Base-by-base conservation (phyloP, 2,329 filamentous ascomycete species). In the Endothia cerciana region DNA sequence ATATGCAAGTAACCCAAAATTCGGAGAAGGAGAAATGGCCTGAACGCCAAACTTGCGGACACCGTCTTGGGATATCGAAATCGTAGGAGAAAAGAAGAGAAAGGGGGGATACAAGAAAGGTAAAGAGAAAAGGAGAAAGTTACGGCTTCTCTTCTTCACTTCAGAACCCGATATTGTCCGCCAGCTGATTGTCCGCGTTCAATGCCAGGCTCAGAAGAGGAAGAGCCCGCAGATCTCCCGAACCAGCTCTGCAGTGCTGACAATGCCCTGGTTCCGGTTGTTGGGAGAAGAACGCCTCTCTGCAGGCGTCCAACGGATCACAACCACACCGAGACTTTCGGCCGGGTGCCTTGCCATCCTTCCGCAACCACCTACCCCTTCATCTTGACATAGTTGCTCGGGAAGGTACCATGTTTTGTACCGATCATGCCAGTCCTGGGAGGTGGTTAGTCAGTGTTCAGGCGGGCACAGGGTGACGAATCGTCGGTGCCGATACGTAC, bases 391-490 rank as follows among this genome's bases (percentile, higher is more conserved):
- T 90, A 90, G 75, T 90, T 90, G 77, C 92, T 95, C 0, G 95
- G 95, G 79, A 99, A 99, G 70, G 97, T 97, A 45, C 95, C 95
- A 64, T 94, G 91, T 71, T 89, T 86, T 70, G 88, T 86, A 38
- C 94, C 94, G 73, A 97, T 89, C 78, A 91, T 90, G 33, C 95
- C 95, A 22, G 94, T 98, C 95, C 88, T 91, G 71, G 30, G 17
- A 1, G 15, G 38, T 3, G 36, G 55, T 71, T 38, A 72, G 71
- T 60, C 51, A 43, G 15, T 13, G 40, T 4, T 7, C 19, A 36
- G 1, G 0, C 17, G 17, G 43, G 33, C 30, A 6, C 22, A 28
- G 38, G 17, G 40, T 3, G 22, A 17, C 45, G 55, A 6, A 28
- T 64, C 28, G 8, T 57, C 17, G 33, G 36, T 6, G n/a, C 41